Evolutionary conservation across 495 filamentous ascomycete genomes (phyloP), one percentile per base, ranked within the genome.

Genomic region (Gamarada debralockiae): DNA sequence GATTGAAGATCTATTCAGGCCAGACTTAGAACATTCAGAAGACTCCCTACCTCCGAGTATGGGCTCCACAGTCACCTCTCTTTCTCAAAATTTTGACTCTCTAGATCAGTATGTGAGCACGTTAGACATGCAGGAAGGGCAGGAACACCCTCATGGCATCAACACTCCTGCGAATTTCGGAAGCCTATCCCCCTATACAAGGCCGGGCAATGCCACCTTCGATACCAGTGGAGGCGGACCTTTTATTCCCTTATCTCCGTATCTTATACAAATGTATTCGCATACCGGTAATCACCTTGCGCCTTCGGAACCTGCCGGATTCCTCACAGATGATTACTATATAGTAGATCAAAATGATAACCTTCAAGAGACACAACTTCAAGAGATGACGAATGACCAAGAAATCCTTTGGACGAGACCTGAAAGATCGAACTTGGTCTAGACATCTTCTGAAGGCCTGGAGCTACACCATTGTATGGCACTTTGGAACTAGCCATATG

Each of bases 211-310:
- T 52, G 49, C 49, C 38, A 33, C 37, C 15, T 8, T 22, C 13
- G 39, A 21, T 33, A 33, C 13, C 23, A 34, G 15, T 33, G 31
- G 7, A 29, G 13, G 36, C 38, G 3, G 24, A 42, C 49, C 49
- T 27, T 52, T 52, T 44, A 43, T 52, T 43, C 49, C 49, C n/a
- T 52, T 52, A 21, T 52, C 49, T 29, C 49, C 49, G 38, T 52
- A 52, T 37, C 22, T 52, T 18, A n/a, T n/a, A n/a, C n/a, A n/a
- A n/a, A 52, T 42, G 20, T 37, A 44, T 20, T 29, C 40, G 10
- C 50, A 43, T 39, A 50, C 18, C 22, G 41, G 41, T 45, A 25
- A 45, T 23, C 22, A 22, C 18, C 7, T 45, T 45, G 41, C 23
- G 6, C n/a, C 41, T 45, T 25, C 41, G 18, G 41, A 23, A 25